Percentiles rank a stretch among this genome's conserved stretches.
Evolutionary conservation across 257 asterid species (phyloP).

Genomic region (Paulownia fortunei): DNA sequence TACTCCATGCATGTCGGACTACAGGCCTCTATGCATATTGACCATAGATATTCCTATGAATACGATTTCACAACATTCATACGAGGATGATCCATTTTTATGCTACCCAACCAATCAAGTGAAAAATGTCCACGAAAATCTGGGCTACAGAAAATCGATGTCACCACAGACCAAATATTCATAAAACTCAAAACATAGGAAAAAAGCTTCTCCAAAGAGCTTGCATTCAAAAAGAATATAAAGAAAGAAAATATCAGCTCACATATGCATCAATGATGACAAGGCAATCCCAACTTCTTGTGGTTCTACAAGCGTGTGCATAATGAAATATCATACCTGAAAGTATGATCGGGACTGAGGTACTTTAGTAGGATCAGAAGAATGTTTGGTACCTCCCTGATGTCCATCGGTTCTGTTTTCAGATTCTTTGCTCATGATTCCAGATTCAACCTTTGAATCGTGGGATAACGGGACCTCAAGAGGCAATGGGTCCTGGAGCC

Average conservation of each 20-base stretch:
- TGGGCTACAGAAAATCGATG: background rate
- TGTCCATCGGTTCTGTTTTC: constrained; percentile 38
- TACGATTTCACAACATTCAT: background rate
- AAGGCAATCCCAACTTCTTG: constrained; percentile 25
- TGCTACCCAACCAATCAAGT: background rate
- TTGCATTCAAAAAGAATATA: constrained; percentile 14
- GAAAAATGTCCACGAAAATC: background rate
- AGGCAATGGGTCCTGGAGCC: constrained; percentile 53
- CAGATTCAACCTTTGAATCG: constrained; percentile 50
- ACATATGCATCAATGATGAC: constrained; percentile 5
- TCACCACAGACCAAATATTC: constrained; percentile 13
- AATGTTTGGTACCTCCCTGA: constrained; percentile 41
- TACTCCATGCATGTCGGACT: background rate
- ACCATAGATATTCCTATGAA: background rate
- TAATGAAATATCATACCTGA: constrained; percentile 53
- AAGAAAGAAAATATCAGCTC: constrained; percentile 24
- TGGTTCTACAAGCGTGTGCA: background rate
- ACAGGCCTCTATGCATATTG: background rate
- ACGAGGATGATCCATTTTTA: background rate
- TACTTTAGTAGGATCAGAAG: constrained; percentile 51
- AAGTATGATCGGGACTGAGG: constrained; percentile 61
- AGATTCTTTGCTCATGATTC: constrained; percentile 44
- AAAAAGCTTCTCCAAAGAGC: constrained; percentile 29
- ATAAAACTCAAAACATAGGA: constrained; percentile 29
- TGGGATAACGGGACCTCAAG: constrained; percentile 51